Conservation (phyloP, 2,329 filamentous ascomycete species). For the Colletotrichum sp. region DNA sequence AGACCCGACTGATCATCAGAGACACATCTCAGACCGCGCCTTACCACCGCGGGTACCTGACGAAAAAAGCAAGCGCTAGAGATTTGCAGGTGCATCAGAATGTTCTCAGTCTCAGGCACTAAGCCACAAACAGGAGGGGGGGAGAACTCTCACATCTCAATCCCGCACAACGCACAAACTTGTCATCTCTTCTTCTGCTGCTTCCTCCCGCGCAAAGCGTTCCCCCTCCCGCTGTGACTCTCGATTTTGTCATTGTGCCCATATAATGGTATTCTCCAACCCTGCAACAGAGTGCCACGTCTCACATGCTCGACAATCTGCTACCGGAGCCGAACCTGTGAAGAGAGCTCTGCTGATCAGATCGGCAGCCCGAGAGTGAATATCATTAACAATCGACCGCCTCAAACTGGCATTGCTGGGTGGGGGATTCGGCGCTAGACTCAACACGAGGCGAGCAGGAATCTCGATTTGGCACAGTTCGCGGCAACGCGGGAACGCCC, state of each 20-base stretch:
- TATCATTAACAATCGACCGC: not conserved
- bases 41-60: slow-evolving; percentile 14
- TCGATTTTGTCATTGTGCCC: not conserved
- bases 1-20: slow-evolving; percentile 10
- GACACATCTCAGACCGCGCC: slow-evolving; percentile 9
- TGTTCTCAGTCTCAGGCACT: not conserved
- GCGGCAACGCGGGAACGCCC: not conserved
- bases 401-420: not conserved
- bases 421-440: slow-evolving; percentile 8
- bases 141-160: not conserved
- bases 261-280: not conserved
- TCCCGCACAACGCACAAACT: not conserved
- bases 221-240: not conserved
- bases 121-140: not conserved
- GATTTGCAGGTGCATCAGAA: not conserved
- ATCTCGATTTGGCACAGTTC: not conserved
- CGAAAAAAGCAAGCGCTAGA: slow-evolving; percentile 2
- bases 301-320: slow-evolving; percentile 10
- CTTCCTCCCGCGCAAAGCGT: not conserved
- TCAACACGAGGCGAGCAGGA: not conserved
- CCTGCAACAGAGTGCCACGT: slow-evolving; percentile 4
- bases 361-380: not conserved
- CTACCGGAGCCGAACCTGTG: not conserved
- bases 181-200: not conserved
- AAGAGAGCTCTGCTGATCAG: not conserved